These are phyloP conservation scores for Infundibulicybe gibba DNA, from an alignment of 768 basidiomycete genomes.

Conservation along the genomic window DNA sequence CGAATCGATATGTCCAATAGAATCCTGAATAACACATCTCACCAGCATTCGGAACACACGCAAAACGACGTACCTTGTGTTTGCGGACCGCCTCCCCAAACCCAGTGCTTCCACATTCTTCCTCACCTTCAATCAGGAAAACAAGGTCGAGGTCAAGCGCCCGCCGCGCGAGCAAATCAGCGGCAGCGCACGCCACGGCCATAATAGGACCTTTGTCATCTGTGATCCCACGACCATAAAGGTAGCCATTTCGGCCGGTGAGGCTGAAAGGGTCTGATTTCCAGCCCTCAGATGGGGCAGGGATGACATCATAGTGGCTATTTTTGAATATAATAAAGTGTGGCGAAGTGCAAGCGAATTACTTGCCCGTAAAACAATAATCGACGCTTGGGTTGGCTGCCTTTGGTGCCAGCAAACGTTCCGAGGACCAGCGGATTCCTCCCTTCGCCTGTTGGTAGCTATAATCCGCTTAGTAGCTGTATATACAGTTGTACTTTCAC, in stretches of 20 bases:
- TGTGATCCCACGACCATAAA: slow-evolving; percentile 88
- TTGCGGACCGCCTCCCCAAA: slow-evolving; percentile 74
- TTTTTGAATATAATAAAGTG: not conserved
- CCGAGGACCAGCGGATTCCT: slow-evolving; percentile 88
- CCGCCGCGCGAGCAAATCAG: slow-evolving; percentile 68
- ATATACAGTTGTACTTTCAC: slow-evolving; percentile 10
- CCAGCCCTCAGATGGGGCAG: slow-evolving; percentile 76
- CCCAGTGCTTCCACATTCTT: slow-evolving; percentile 89
- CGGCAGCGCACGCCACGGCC: slow-evolving; percentile 86
- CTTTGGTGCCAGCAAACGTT: slow-evolving; percentile 73
- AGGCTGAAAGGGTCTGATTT: slow-evolving; percentile 79
- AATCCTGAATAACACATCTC: slow-evolving; percentile 39
- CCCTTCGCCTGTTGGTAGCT: slow-evolving; percentile 77
- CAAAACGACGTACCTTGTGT: slow-evolving; percentile 54
- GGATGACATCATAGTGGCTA: slow-evolving; percentile 97
- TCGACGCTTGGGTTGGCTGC: slow-evolving; percentile 57
- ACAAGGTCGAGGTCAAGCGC: slow-evolving; percentile 84
- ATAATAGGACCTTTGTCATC: slow-evolving; percentile 97
- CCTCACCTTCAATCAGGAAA: slow-evolving; percentile 93
- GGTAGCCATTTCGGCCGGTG: slow-evolving; percentile 80
- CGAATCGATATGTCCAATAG: slow-evolving; percentile 84
- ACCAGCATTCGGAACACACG: not conserved
- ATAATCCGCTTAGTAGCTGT: not conserved
- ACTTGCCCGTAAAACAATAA: slow-evolving; percentile 87
- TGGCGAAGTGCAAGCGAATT: not conserved